Conservation (phyloP, 2,329 filamentous ascomycete species). For the Ascochyta koolunga region DNA sequence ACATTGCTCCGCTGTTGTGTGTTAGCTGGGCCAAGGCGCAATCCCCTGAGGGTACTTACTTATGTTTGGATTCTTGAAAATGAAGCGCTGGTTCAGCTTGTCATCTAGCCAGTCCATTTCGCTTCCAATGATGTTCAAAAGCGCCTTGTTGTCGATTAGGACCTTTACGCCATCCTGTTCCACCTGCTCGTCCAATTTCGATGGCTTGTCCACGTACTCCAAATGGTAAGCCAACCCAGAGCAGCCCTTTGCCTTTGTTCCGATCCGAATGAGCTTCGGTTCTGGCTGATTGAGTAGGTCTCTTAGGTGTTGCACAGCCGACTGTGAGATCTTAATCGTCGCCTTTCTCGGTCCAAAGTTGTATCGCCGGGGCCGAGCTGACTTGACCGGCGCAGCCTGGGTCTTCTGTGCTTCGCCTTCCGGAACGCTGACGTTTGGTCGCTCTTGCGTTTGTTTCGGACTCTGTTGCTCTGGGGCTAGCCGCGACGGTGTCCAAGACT, state of each 20-base stretch:
- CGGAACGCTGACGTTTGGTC: slow-evolving; percentile 55
- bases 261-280: slow-evolving; percentile 91
- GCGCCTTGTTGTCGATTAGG: slow-evolving; percentile 92
- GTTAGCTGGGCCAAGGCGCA: slow-evolving; percentile 27
- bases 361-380: slow-evolving; percentile 63
- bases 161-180: slow-evolving; percentile 97
- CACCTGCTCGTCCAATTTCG: slow-evolving; percentile 85
- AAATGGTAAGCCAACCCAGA: slow-evolving; percentile 92
- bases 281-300: slow-evolving; percentile 81
- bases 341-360: slow-evolving; percentile 86
- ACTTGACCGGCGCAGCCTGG: slow-evolving; percentile 53
- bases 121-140: slow-evolving; percentile 97
- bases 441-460: slow-evolving; percentile 26
- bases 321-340: slow-evolving; percentile 82
- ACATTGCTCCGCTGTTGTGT: slow-evolving; percentile 82
- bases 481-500: slow-evolving; percentile 56
- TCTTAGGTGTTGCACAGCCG: slow-evolving; percentile 79
- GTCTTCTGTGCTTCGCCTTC: slow-evolving; percentile 73
- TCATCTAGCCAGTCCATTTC: slow-evolving; percentile 99
- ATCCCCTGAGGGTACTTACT: slow-evolving; percentile 67
- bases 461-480: slow-evolving; percentile 31
- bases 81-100: slow-evolving; percentile 87
- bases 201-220: slow-evolving; percentile 92
- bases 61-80: slow-evolving; percentile 97
- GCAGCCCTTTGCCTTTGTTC: slow-evolving; percentile 92